Evolutionary conservation across 768 basidiomycete genomes (phyloP).

Genomic region (Tricholoma flavovirens): DNA sequence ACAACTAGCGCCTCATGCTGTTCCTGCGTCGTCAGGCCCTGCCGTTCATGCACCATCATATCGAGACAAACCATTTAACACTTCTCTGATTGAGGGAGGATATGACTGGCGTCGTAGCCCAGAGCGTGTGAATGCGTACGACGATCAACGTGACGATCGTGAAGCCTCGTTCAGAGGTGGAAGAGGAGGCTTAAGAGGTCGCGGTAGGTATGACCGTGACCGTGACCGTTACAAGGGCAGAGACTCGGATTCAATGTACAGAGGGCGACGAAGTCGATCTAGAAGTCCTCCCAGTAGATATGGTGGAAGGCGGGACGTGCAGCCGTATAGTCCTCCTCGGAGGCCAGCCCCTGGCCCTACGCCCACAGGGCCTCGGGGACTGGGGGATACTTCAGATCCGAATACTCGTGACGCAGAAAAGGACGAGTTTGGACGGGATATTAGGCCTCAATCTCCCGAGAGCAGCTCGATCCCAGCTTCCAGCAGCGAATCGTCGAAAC

Average conservation of each 20-base stretch:
- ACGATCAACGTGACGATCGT: conserved; percentile 47
- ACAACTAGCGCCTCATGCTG: conserved; percentile 25
- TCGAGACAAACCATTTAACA: conserved; percentile 40
- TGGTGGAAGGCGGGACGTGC: conserved; percentile 43
- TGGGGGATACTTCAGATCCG: conserved; percentile 20
- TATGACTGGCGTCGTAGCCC: conserved; percentile 45
- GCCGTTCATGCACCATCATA: conserved; percentile 28
- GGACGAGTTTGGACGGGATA: conserved; percentile 86
- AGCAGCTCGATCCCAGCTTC: conserved; percentile 24
- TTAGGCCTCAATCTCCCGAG: conserved; percentile 51
- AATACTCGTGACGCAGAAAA: conserved; percentile 38
- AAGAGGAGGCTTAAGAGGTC: conserved; percentile 53
- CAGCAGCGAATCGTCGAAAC: conserved; percentile 14
- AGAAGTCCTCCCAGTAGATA: conserved; percentile 66
- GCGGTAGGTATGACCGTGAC: conserved; percentile 55
- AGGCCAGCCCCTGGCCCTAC: conserved; percentile 30
- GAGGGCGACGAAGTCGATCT: conserved; percentile 60
- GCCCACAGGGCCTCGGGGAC: conserved; percentile 17
- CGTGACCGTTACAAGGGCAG: conserved; percentile 50
- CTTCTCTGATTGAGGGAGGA: conserved; percentile 34
- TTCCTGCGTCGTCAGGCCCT: conserved; percentile 26
- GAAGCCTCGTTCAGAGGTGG: conserved; percentile 44
- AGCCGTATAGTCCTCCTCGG: conserved; percentile 56
- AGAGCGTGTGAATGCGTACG: conserved; percentile 44
- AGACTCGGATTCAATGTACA: conserved; percentile 24